Evolutionary conservation across 2,329 filamentous ascomycete genomes (phyloP).

Genomic region (Parastagonospora nodorum): DNA sequence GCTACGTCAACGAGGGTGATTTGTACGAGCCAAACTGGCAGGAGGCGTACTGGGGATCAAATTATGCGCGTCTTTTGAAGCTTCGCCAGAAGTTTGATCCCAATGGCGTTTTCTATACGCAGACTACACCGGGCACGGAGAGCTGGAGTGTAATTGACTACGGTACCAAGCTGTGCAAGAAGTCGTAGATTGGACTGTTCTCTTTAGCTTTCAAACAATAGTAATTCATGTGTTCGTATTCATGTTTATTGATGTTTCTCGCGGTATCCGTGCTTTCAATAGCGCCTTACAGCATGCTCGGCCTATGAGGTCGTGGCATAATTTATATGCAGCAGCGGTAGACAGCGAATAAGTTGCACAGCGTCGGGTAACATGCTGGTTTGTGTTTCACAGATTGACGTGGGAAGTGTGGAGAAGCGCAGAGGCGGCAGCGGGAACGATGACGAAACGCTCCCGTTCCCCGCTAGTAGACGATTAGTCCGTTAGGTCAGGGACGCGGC

Average conservation of each 20-base stretch:
- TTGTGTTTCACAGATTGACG: neutral
- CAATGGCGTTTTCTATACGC: conserved; percentile 40
- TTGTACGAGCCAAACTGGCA: conserved; percentile 46
- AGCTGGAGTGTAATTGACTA: conserved; percentile 41
- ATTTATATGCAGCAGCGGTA: neutral
- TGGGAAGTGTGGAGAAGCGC: conserved; percentile 3
- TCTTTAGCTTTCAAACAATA: too few species aligned
- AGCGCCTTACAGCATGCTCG: too few species aligned
- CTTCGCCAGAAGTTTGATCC: conserved; percentile 43
- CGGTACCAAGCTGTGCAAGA: conserved; percentile 43
- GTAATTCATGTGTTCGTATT: too few species aligned
- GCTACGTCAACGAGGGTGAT: conserved; percentile 46
- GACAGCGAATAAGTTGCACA: neutral
- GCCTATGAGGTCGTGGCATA: neutral
- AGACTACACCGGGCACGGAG: conserved; percentile 43
- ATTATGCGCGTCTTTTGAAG: conserved; percentile 38
- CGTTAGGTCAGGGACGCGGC: conserved; percentile 14
- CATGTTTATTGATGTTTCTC: too few species aligned
- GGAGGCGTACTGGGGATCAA: conserved; percentile 41
- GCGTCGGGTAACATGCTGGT: neutral
- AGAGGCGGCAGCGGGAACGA: conserved; percentile 16
- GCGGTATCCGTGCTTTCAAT: too few species aligned
- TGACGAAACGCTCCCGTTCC: conserved; percentile 19
- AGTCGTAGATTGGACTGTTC: neutral
- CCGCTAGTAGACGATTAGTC: conserved; percentile 21